Evolutionary conservation across 2,329 filamentous ascomycete species (phyloP), one percentile per base, ranked within the genome.

Genomic region (Fusarium stilboides): DNA sequence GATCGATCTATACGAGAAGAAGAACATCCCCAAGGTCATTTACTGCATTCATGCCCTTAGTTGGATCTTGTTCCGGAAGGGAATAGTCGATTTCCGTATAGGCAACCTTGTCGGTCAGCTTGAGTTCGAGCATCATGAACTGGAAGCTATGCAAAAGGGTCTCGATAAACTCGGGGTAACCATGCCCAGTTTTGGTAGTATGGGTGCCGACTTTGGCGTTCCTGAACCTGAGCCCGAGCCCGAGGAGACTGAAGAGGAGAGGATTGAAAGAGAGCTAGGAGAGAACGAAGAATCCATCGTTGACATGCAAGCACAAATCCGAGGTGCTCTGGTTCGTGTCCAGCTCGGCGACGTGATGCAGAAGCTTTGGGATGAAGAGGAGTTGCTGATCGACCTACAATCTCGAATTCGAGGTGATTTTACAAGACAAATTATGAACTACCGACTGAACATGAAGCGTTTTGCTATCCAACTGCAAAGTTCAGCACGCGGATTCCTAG

Each of bases 11-110:
- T 99, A 99, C 83, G 97, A 99, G 81, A 99, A 98, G 85, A 99
- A 99, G 82, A 99, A 99, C 75, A 97, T 98, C 2, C 96, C 96
- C 6, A 99, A 98, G 80, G 97, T 98, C 77, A 99, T 99, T 66
- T 97, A 99, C 82, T 99, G 96, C 77, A 96, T 99, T 53, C 96
- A 99, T 76, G 96, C 96, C 0, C 84, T 99, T 19, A 98, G 95
- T 78, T 99, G 95, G 94, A 86, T 99, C n/a, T 85, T 99, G 13
- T 98, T 93, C 80, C 91, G 96, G 49, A 96, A 98, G 78, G 95
- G 96, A 2, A 94, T 98, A 67, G 92, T 98, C 39, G 92, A 94
- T 76, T 98, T 99, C 79, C 91, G 94, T 10, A 99, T 99, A 75
- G 96, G 95, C 17, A 99, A 99, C 75, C 85, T 99, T 43, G 94